Base-by-base conservation (phyloP, 2,329 filamentous ascomycete genomes). In the Clarireedia homoeocarpa region DNA sequence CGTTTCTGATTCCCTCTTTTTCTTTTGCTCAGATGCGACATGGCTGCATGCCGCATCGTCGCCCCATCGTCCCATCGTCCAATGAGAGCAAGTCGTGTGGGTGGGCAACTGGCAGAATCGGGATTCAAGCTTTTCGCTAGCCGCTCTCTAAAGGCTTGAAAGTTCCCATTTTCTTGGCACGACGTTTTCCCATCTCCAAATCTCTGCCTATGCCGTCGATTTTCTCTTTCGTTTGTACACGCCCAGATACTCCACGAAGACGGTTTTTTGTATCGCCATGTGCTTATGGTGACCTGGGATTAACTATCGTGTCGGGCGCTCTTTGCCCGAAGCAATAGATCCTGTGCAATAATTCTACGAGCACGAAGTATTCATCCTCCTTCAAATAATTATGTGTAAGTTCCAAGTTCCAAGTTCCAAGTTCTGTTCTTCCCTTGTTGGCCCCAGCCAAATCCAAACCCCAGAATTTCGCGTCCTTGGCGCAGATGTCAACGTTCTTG, bases 401-500 rank as follows among this genome's bases (percentile, higher is more conserved):
- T 52, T 20, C 20, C 20, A 20, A 20, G 20, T 45, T 17, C 5
- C 12, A 15, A 40, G 6, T 51, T 17, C 38, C 38, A 14, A n/a
- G 7, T 20, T 12, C 20, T 26, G 38, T 26, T 42, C 39, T 26
- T 7, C 17, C 26, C 53, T 38, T 34, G 30, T 12, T 34, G 30
- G 30, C 30, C 30, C 53, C 47, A 55, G 38, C 17, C 44, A 27
- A 24, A 27, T n/a, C 26, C 27, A 26, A 27, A 24, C 15, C 15
- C 24, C 15, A 14, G 9, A 12, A 10, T 53, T 23, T 26, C 42
- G 48, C 36, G 45, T 51, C 47, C 48, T 61, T 50, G 60, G 55
- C 57, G 59, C 59, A 58, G 58, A 58, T 53, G 48, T 46, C 47
- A 24, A 46, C 24, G 46, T 45, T 53, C 56, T 61, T 63, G 50